phyloP scores from a whole-genome alignment of 78 protist species.

The Protostelium mycophagum region DNA sequence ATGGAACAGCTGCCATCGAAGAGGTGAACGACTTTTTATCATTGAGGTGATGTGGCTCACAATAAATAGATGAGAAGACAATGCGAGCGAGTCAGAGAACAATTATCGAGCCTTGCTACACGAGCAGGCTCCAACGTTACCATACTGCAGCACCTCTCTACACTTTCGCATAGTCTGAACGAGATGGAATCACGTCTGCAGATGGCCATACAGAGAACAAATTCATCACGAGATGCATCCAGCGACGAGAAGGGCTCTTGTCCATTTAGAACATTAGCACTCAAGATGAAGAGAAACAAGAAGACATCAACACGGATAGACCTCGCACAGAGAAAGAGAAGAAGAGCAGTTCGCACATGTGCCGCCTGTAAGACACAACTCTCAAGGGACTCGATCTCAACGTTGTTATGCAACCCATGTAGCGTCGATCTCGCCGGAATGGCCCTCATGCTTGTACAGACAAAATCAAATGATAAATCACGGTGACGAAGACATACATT shows the following conservation, averaged over 20 bases:
- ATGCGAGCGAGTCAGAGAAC: not conserved
- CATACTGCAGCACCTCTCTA: not conserved
- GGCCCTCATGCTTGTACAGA: not conserved
- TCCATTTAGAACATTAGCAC: not conserved
- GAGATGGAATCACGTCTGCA: not conserved
- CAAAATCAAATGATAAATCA: not conserved
- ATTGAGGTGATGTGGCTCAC: too few species aligned
- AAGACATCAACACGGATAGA: not conserved
- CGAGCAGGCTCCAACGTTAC: not conserved
- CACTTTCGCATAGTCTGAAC: not conserved
- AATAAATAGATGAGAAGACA: not conserved
- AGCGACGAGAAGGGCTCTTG: not conserved
- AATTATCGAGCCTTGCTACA: not conserved
- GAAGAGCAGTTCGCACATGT: not conserved
- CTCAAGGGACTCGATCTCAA: not conserved
- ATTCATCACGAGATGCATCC: not conserved
- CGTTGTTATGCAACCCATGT: not conserved
- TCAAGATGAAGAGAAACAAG: not conserved
- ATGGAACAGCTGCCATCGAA: too few species aligned
- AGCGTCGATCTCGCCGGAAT: not conserved
- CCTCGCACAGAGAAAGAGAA: not conserved
- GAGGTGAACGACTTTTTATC: too few species aligned
- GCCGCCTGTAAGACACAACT: not conserved
- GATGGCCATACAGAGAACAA: not conserved
- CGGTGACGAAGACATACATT: too few species aligned